Evolutionary conservation across 2,329 filamentous ascomycete species (phyloP).

Genomic region (Mollisia scopiformis): DNA sequence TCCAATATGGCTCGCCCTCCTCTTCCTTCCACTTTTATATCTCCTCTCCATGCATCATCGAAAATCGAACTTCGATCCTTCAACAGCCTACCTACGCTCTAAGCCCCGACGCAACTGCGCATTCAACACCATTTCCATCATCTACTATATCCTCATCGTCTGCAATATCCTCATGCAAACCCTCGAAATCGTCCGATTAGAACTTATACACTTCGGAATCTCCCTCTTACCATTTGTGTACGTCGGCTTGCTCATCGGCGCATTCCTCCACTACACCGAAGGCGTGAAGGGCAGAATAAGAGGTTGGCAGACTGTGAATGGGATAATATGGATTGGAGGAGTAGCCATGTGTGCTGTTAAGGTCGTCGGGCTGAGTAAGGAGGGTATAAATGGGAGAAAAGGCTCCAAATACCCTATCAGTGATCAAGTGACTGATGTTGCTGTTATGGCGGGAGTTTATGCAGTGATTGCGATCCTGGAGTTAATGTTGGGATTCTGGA

Average conservation of each 20-base stretch:
- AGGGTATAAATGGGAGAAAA: slow-evolving; percentile 32
- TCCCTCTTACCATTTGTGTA: slow-evolving; percentile 39
- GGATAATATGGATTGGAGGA: slow-evolving; percentile 36
- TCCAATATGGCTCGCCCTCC: slow-evolving; percentile 37
- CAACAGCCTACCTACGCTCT: slow-evolving; percentile 25
- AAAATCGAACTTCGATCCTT: slow-evolving; percentile 26
- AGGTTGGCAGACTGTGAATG: slow-evolving; percentile 33
- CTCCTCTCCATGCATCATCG: slow-evolving; percentile 23
- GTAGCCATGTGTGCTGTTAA: slow-evolving; percentile 35
- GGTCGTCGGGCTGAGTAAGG: slow-evolving; percentile 33
- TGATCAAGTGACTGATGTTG: slow-evolving; percentile 39
- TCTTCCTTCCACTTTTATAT: slow-evolving; percentile 31
- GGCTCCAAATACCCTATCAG: slow-evolving; percentile 36
- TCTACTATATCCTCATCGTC: slow-evolving; percentile 38
- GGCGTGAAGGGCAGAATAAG: slow-evolving; percentile 25
- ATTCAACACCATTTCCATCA: slow-evolving; percentile 17
- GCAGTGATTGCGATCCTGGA: slow-evolving; percentile 34
- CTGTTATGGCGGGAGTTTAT: slow-evolving; percentile 40
- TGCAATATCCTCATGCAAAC: slow-evolving; percentile 37
- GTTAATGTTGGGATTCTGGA: slow-evolving; percentile 27
- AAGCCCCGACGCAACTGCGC: slow-evolving; percentile 11
- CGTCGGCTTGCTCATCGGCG: slow-evolving; percentile 34
- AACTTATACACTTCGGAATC: slow-evolving; percentile 36
- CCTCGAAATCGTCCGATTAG: slow-evolving; percentile 39
- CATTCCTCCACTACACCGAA: slow-evolving; percentile 29